Conservation (phyloP, 176 grass and related monocot genomes). For the Lolium multiflorum region DNA sequence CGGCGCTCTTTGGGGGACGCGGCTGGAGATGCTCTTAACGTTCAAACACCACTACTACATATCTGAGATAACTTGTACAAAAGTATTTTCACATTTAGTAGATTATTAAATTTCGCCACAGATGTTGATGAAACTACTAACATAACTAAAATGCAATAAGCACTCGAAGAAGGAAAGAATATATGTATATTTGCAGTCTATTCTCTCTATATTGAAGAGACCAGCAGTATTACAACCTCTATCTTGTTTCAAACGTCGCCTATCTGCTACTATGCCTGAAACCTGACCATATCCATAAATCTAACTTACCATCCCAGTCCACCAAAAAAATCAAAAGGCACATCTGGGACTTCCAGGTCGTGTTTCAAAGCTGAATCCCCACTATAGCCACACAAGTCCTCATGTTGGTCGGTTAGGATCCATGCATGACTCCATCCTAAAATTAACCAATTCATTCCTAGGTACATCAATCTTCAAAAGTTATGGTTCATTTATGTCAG, state of each 20-base stretch:
- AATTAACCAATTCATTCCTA: background rate
- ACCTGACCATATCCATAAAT: background rate
- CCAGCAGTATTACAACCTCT: background rate
- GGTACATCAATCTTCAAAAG: slow-evolving; percentile 11
- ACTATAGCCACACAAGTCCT: background rate
- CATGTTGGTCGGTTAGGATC: slow-evolving; percentile 23
- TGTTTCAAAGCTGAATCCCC: slow-evolving; percentile 28
- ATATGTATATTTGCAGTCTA: no score
- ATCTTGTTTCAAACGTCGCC: background rate
- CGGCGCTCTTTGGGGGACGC: no score
- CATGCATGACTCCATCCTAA: slow-evolving; percentile 25
- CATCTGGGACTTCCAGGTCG: background rate
- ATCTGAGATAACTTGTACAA: no score
- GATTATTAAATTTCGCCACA: no score
- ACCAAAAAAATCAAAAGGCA: slow-evolving; percentile 13
- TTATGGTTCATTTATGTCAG: background rate
- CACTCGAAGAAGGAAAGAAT: no score
- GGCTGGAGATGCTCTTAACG: no score
- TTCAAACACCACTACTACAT: no score
- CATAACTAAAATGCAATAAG: no score
- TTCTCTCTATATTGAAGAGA: no score
- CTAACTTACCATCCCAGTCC: background rate
- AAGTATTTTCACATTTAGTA: no score
- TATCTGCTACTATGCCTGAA: background rate
- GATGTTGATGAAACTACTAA: no score